phyloP scores from a whole-genome alignment of 2,329 filamentous ascomycete genomes.

The Stagonosporopsis vannaccii region DNA sequence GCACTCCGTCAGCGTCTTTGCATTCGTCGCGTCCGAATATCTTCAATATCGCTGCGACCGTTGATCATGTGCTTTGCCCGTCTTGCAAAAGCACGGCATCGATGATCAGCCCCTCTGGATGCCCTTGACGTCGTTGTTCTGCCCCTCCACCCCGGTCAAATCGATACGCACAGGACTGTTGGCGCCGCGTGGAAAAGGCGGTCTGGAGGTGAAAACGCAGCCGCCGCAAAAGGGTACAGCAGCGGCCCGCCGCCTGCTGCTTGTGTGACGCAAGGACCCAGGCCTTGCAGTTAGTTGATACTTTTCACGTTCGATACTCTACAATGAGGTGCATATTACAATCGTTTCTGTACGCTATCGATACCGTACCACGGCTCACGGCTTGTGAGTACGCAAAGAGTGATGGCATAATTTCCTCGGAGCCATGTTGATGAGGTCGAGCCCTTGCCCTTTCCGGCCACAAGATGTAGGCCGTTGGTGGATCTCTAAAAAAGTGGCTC shows the following conservation, averaged over 20 bases:
- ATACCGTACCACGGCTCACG: neutral
- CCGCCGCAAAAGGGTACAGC: slow-evolving; percentile 36
- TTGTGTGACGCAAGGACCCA: slow-evolving; percentile 30
- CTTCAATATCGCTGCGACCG: slow-evolving; percentile 22
- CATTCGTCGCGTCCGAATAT: slow-evolving; percentile 27
- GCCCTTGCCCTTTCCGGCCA: slow-evolving; percentile 8
- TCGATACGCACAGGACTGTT: slow-evolving; percentile 40
- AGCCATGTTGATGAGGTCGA: slow-evolving; percentile 14
- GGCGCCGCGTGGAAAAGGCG: slow-evolving; percentile 44
- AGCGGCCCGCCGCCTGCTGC: slow-evolving; percentile 32
- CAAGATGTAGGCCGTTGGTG: slow-evolving; percentile 34
- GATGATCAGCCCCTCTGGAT: slow-evolving; percentile 28
- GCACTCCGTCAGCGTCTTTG: slow-evolving; percentile 17
- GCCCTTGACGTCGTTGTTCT: slow-evolving; percentile 37
- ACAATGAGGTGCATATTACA: neutral
- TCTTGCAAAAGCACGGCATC: slow-evolving; percentile 12
- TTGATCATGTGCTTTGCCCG: slow-evolving; percentile 13
- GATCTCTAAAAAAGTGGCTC: slow-evolving; percentile 25
- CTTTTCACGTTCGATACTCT: slow-evolving; percentile 11
- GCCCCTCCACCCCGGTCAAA: slow-evolving; percentile 36
- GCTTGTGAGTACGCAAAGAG: neutral
- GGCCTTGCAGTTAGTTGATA: slow-evolving; percentile 22
- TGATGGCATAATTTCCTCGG: neutral
- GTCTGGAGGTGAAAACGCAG: slow-evolving; percentile 44
- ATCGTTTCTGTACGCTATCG: neutral